A percentile compares a stretch with the other conserved stretches of the same genome.
These are phyloP conservation scores for Teratosphaeria nubilosa DNA, from an alignment of 2,329 filamentous ascomycete genomes.

Conservation along the genomic window DNA sequence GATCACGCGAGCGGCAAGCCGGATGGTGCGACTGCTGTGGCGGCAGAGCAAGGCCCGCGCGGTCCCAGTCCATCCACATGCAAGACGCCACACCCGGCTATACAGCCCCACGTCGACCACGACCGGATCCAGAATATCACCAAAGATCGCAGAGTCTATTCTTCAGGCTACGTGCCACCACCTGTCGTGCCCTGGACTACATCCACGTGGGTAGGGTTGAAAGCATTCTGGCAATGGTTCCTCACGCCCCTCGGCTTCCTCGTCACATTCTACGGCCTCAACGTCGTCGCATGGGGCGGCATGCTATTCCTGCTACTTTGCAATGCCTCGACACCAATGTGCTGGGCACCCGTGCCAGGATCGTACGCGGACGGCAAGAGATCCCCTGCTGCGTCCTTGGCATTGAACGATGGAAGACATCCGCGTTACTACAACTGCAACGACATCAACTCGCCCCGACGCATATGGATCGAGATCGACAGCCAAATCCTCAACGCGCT, in stretches of 20 bases:
- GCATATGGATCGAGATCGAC: constrained; percentile 76
- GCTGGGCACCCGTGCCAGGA: constrained; percentile 38
- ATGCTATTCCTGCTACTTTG: constrained; percentile 82
- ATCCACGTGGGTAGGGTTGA: constrained; percentile 47
- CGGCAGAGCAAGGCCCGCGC: neutral
- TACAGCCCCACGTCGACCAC: constrained; percentile 1
- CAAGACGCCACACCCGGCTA: neutral
- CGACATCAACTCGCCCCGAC: constrained; percentile 50
- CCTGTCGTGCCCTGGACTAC: constrained; percentile 45
- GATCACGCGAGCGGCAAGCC: neutral
- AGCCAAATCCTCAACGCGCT: constrained; percentile 74
- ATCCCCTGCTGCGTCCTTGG: constrained; percentile 1
- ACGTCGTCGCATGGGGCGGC: constrained; percentile 79
- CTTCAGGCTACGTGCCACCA: constrained; percentile 33
- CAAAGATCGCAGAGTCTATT: constrained; percentile 6
- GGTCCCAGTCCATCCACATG: neutral
- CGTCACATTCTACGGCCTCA: constrained; percentile 68
- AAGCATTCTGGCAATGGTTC: constrained; percentile 62
- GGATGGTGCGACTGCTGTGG: neutral
- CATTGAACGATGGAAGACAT: neutral
- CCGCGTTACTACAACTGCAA: constrained; percentile 21
- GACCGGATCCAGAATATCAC: constrained; percentile 2
- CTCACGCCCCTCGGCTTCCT: constrained; percentile 66
- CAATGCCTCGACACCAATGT: constrained; percentile 65
- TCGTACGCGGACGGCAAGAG: neutral